phyloP scores from a whole-genome alignment of 192 early-diverging fungal species.

The Globomyces pollinis-pini region DNA sequence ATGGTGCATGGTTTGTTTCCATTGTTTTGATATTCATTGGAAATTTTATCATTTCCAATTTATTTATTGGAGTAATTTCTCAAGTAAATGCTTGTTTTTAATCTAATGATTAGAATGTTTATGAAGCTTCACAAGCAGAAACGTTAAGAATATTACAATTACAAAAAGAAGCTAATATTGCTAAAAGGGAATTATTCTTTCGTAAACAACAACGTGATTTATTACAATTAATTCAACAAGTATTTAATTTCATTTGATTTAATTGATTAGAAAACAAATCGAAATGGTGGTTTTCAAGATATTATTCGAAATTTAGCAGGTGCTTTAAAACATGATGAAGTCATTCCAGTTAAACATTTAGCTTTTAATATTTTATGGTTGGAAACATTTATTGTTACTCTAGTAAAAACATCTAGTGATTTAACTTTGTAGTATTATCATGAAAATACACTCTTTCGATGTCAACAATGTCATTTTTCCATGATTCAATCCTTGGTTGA shows the following conservation, averaged over 20 bases:
- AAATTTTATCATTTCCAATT: slow-evolving; percentile 43
- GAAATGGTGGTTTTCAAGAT: slow-evolving; percentile 26
- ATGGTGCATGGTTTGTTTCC: slow-evolving; percentile 24
- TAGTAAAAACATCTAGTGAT: no score
- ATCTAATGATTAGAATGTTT: slow-evolving; percentile 32
- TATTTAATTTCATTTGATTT: neutral
- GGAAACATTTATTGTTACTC: slow-evolving; percentile 41
- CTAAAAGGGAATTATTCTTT: slow-evolving; percentile 38
- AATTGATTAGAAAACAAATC: slow-evolving; percentile 15
- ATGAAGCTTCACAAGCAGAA: slow-evolving; percentile 37
- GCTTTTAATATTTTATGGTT: slow-evolving; percentile 36
- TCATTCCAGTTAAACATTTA: slow-evolving; percentile 28
- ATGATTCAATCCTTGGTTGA: slow-evolving; percentile 39
- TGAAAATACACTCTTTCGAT: slow-evolving; percentile 43
- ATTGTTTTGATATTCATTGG: slow-evolving; percentile 35
- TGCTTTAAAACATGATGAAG: slow-evolving; percentile 34
- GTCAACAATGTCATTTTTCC: slow-evolving; percentile 39
- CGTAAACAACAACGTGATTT: slow-evolving; percentile 36
- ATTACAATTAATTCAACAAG: slow-evolving; percentile 30
- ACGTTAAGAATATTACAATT: slow-evolving; percentile 13
- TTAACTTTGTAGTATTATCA: slow-evolving; percentile 40
- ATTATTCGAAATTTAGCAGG: slow-evolving; percentile 31
- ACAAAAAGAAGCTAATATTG: slow-evolving; percentile 14
- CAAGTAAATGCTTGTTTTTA: neutral
- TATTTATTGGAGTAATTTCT: slow-evolving; percentile 45